Evolutionary conservation across 441 rosid species (phyloP), one percentile per base, ranked within the genome.

Genomic region (Rhodomyrtus psidioides): DNA sequence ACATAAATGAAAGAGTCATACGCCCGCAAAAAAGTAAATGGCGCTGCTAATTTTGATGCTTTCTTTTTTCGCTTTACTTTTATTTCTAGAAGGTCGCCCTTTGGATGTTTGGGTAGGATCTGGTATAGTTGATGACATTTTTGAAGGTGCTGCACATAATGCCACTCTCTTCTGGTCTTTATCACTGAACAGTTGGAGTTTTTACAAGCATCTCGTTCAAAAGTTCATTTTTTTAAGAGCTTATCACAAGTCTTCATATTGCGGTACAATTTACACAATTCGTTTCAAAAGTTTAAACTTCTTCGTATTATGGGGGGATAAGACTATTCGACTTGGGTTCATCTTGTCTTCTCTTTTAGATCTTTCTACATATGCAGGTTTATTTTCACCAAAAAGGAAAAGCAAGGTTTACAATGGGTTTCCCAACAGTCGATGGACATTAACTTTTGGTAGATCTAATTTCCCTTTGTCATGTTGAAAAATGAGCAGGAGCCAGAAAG

Each of bases 401-500:
- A 74, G 27, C 81, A 23, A 74, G 81, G 46, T 74, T 42, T 42
- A 42, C 81, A 23, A 23, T 39, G 81, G 81, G 9, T 42, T 74
- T 74, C 51, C 51, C 51, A 70, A 19, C 15, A 21, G 34, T 62
- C 12, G 19, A 62, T 28, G 24, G 12, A 65, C 24, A 34, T 34
- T 19, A 21, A 70, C 1, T 34, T 65, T 65, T 65, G 15, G 79
- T 39, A 34, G 49, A 70, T 74, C 81, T 74, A 74, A 74, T 42
- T 74, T 74, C 51, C 81, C 17, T 74, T 86, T 87, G 70, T 83
- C 56, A 85, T 86, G 82, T 51, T 74, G 51, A 74, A 81, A 86
- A 86, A 88, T 91, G 90, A 88, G 59, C 91, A 97, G 99, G 99
- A 88, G 99, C 98, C 87, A 95, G 91, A 91, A 95, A 94, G 85